Percentiles rank a stretch among this genome's conserved stretches.
Evolutionary conservation across 2,329 filamentous ascomycete species (phyloP).

Genomic region (Hirsutella rhossiliensis): DNA sequence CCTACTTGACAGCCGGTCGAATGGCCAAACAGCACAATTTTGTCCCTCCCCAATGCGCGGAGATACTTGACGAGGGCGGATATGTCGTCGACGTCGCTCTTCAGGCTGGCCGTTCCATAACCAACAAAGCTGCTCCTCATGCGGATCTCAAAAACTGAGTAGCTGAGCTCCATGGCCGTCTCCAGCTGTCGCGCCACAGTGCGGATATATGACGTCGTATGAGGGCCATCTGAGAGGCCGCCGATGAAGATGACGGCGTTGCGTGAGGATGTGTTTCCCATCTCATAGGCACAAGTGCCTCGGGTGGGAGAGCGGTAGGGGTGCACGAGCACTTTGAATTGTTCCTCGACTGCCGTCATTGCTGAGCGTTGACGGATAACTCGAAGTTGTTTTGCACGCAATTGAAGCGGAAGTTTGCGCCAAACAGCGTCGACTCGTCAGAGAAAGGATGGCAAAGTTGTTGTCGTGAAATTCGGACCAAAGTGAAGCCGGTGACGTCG

Average conservation of each 20-base stretch:
- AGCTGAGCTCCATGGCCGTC: conserved; percentile 23
- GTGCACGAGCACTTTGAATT: conserved; percentile 33
- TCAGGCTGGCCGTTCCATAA: conserved; percentile 37
- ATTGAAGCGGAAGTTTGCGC: too few species aligned
- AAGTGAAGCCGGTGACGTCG: too few species aligned
- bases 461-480: too few species aligned
- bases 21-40: conserved; percentile 44
- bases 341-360: conserved; percentile 14
- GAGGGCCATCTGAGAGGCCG: conserved; percentile 57
- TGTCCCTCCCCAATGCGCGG: conserved; percentile 34
- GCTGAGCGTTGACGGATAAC: background rate
- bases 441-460: too few species aligned
- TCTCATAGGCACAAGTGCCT: conserved; percentile 34
- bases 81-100: conserved; percentile 41
- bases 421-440: too few species aligned
- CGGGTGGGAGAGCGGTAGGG: conserved; percentile 28
- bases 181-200: conserved; percentile 32
- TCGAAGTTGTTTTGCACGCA: background rate
- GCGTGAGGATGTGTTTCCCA: conserved; percentile 24
- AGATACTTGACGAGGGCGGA: conserved; percentile 40
- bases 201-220: conserved; percentile 47
- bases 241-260: conserved; percentile 60
- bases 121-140: conserved; percentile 41
- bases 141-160: conserved; percentile 44
- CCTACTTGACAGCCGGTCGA: conserved; percentile 45